A percentile compares a stretch with the other conserved stretches of the same genome.
Evolutionary conservation across 2,329 filamentous ascomycete genomes (phyloP).

Genomic region (Alternaria hordeiaustralica): DNA sequence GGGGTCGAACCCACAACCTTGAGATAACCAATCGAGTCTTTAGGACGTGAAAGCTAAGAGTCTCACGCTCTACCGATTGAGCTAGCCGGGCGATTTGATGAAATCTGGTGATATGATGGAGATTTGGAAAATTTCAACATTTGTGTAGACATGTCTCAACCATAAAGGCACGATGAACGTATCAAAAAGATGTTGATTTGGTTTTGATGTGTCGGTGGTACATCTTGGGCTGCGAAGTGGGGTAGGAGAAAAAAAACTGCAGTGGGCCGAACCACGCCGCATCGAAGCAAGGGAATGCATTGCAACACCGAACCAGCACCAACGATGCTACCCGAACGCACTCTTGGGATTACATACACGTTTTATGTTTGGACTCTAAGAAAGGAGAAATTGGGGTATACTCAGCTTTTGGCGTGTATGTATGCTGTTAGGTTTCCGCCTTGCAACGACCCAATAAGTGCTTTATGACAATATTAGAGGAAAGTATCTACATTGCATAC

Average conservation of each 20-base stretch:
- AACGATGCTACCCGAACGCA: not conserved
- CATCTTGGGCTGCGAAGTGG: not conserved
- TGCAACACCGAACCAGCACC: not conserved
- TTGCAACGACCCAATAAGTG: accelerated
- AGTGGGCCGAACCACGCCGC: not conserved
- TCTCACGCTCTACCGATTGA: conserved; percentile 53
- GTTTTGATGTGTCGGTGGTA: not conserved
- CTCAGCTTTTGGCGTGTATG: not conserved
- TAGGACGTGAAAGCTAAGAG: conserved; percentile 37
- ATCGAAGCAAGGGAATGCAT: not conserved
- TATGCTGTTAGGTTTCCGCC: not conserved
- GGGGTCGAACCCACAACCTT: conserved; percentile 8
- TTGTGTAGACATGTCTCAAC: too few species aligned
- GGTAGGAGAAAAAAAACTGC: not conserved
- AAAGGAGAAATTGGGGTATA: not conserved
- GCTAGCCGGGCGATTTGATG: conserved; percentile 23
- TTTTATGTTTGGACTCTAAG: not conserved
- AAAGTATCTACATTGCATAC: not conserved
- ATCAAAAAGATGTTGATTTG: too few species aligned
- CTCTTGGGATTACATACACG: too few species aligned
- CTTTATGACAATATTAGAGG: not conserved
- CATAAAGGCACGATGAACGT: too few species aligned
- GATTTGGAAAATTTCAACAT: too few species aligned
- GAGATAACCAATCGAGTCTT: conserved; percentile 8
- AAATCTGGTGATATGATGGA: not conserved